Evolutionary conservation across 2,329 filamentous ascomycete species (phyloP).

Genomic region (Neonectria ditissima): DNA sequence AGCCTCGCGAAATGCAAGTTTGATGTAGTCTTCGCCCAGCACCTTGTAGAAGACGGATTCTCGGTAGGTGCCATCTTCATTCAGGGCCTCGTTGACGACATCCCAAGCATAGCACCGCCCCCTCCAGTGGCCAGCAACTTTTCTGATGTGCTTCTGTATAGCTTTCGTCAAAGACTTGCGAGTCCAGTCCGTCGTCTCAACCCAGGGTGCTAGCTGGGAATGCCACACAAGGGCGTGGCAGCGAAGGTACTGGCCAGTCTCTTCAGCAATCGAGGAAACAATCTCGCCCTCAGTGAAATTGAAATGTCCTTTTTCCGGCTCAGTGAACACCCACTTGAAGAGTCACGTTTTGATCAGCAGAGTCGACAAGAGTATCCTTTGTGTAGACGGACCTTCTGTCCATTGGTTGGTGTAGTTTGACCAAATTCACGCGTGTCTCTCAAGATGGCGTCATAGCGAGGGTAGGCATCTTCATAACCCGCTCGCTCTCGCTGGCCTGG

Average conservation of each 20-base stretch:
- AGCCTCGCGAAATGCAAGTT: slow-evolving; percentile 61
- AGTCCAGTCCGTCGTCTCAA: slow-evolving; percentile 53
- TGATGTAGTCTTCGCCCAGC: slow-evolving; percentile 63
- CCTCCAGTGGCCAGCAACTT: slow-evolving; percentile 57
- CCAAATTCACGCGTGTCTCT: slow-evolving; percentile 7
- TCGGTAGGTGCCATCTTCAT: slow-evolving; percentile 62
- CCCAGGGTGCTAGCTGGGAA: slow-evolving; percentile 39
- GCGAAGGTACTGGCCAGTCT: slow-evolving; percentile 63
- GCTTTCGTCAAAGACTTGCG: slow-evolving; percentile 63
- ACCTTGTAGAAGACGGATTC: slow-evolving; percentile 59
- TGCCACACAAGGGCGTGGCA: slow-evolving; percentile 70
- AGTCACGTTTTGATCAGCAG: not conserved
- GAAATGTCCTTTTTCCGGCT: slow-evolving; percentile 2
- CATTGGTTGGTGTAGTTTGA: slow-evolving; percentile 6
- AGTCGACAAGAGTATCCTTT: not conserved
- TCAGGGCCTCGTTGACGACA: slow-evolving; percentile 65
- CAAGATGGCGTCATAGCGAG: slow-evolving; percentile 6
- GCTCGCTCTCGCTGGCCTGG: slow-evolving; percentile 12
- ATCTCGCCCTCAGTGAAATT: slow-evolving; percentile 11
- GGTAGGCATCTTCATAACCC: slow-evolving; percentile 4
- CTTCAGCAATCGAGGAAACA: slow-evolving; percentile 46
- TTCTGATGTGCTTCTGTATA: slow-evolving; percentile 64
- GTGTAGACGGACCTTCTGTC: slow-evolving; percentile 9
- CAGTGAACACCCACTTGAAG: slow-evolving; percentile 2
- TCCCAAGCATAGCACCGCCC: slow-evolving; percentile 65